phyloP scores from a whole-genome alignment of 2,329 filamentous ascomycete species.

The Pseudofabraea citricarpa region DNA sequence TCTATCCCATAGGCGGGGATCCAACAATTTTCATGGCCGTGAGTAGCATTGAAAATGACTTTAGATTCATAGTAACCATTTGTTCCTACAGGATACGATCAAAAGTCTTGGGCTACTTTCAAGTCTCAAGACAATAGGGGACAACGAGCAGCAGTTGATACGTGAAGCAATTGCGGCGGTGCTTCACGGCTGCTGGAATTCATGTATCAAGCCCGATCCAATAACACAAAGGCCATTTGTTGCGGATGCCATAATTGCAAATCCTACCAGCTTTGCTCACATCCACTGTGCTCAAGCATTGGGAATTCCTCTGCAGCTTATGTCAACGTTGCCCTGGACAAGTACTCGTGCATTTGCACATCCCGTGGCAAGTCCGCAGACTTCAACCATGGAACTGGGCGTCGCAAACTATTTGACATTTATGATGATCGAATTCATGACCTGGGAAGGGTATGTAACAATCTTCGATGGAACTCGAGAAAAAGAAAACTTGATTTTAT shows the following conservation, averaged over 20 bases:
- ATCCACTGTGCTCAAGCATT: constrained; percentile 68
- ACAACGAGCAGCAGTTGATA: too few relatives aligned
- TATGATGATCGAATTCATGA: constrained; percentile 61
- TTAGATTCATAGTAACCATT: too few relatives aligned
- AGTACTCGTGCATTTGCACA: constrained; percentile 64
- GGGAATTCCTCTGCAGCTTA: constrained; percentile 69
- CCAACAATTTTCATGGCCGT: constrained; percentile 73
- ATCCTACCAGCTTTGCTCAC: constrained; percentile 69
- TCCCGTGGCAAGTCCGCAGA: constrained; percentile 59
- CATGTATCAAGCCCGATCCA: constrained; percentile 72
- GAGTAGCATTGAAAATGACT: too few relatives aligned
- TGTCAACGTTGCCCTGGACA: constrained; percentile 69
- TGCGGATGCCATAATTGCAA: constrained; percentile 72
- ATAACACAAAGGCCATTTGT: constrained; percentile 62
- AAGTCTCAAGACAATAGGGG: too few relatives aligned
- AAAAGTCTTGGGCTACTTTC: constrained; percentile 82
- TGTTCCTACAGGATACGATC: too few relatives aligned
- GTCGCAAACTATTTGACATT: constrained; percentile 63
- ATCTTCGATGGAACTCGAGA: too few relatives aligned
- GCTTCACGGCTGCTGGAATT: constrained; percentile 74
- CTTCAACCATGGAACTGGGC: constrained; percentile 53
- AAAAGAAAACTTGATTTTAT: too few relatives aligned
- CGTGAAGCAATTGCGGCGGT: too few relatives aligned
- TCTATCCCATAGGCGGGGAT: constrained; percentile 67
- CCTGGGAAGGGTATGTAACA: constrained; percentile 69